Percentiles rank a stretch among this genome's conserved stretches.
phyloP scores from a whole-genome alignment of 495 filamentous ascomycete species.

The Neurospora sp. region DNA sequence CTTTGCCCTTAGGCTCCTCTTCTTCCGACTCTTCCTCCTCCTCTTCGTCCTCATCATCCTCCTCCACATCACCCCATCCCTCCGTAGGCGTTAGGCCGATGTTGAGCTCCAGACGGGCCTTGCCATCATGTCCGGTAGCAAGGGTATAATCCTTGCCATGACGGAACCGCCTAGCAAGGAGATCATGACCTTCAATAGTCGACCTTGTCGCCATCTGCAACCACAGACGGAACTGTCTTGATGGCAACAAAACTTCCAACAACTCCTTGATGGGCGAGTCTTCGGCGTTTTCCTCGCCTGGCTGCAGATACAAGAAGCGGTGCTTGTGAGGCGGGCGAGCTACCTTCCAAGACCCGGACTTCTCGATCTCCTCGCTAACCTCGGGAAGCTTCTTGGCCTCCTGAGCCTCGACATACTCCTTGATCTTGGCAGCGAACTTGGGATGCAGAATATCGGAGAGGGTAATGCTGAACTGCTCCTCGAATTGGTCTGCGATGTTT shows the following conservation, averaged over 20 bases:
- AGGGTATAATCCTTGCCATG: conserved; percentile 84
- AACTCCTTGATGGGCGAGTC: conserved; percentile 61
- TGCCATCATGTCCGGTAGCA: conserved; percentile 71
- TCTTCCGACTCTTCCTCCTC: conserved; percentile 27
- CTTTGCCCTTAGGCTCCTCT: conserved; percentile 29
- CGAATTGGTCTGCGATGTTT: conserved; percentile 65
- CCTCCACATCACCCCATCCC: conserved; percentile 72
- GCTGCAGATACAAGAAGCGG: conserved; percentile 73
- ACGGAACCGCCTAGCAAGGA: conserved; percentile 76
- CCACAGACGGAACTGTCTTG: conserved; percentile 83
- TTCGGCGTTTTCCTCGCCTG: conserved; percentile 13
- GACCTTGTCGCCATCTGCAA: conserved; percentile 68
- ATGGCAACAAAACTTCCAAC: conserved; percentile 68
- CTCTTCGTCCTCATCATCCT: conserved; percentile 39
- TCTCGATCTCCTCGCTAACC: conserved; percentile 48
- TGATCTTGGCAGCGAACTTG: conserved; percentile 61
- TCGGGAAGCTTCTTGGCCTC: conserved; percentile 41
- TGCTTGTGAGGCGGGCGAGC: conserved; percentile 91
- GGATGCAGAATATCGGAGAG: conserved; percentile 65
- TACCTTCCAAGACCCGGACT: conserved; percentile 51
- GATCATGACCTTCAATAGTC: conserved; percentile 51
- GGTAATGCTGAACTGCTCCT: conserved; percentile 69
- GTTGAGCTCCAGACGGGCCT: conserved; percentile 77
- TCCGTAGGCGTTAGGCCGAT: conserved; percentile 69
- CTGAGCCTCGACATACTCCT: conserved; percentile 54